phyloP scores from a whole-genome alignment of 1,284 basidiomycete genomes.

The Takashimella koratensis region DNA sequence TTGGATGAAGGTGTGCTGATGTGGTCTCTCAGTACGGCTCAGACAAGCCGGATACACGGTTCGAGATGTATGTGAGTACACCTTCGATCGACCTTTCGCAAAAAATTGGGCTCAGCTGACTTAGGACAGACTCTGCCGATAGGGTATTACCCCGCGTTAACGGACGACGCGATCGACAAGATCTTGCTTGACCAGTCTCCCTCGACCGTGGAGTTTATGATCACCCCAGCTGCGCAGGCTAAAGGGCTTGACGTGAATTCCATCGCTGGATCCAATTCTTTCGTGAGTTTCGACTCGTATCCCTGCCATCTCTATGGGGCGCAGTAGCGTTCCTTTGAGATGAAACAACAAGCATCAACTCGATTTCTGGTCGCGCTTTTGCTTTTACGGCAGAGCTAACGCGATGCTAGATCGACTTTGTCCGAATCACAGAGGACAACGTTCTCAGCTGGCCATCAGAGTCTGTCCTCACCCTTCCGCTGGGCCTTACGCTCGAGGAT shows the following conservation, averaged over 20 bases:
- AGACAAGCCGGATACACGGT: slow-evolving; percentile 91
- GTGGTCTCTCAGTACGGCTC: slow-evolving; percentile 67
- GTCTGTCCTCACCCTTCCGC: slow-evolving; percentile 35
- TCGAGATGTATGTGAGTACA: slow-evolving; percentile 67
- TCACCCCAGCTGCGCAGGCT: slow-evolving; percentile 38
- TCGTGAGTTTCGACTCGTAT: slow-evolving; percentile 29
- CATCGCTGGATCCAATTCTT: slow-evolving; percentile 31
- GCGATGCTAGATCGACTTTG: slow-evolving; percentile 40
- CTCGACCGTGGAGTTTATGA: slow-evolving; percentile 47
- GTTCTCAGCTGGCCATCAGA: slow-evolving; percentile 38
- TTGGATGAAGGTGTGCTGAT: background rate
- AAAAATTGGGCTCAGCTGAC: background rate
- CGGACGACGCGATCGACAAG: slow-evolving; percentile 44
- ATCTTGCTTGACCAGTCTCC: slow-evolving; percentile 43
- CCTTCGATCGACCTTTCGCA: too few relatives aligned
- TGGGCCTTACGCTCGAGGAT: slow-evolving; percentile 36
- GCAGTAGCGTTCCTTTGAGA: too few relatives aligned
- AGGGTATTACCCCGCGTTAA: slow-evolving; percentile 46
- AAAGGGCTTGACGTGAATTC: slow-evolving; percentile 29
- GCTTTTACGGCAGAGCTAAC: too few relatives aligned
- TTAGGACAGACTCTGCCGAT: slow-evolving; percentile 43
- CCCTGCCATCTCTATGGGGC: too few relatives aligned
- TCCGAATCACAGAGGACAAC: slow-evolving; percentile 44
- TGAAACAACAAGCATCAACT: too few relatives aligned
- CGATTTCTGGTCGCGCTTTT: too few relatives aligned